Base-by-base conservation (phyloP, 768 basidiomycete species). In the Pulveroboletus frians region DNA sequence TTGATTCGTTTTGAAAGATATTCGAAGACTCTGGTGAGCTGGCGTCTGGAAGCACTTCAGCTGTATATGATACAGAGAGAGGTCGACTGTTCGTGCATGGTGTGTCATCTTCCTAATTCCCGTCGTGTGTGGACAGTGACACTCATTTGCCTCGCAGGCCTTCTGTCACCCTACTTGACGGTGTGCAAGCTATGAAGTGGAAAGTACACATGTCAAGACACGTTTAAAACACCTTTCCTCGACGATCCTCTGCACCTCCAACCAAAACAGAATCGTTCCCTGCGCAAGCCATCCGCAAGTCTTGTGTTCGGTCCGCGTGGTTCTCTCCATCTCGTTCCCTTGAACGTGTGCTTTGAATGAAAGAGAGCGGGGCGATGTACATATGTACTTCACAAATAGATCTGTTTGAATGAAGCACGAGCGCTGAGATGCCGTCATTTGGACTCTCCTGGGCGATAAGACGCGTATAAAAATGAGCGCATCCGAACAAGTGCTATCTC, bases 11-110 rank as follows among this genome's bases (percentile, higher is more conserved):
- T 30, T 38, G 5, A 13, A 53, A 86, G 83, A 71, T 78, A 9
- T 86, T 88, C 50, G 81, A 86, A 62, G 84, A 88, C 62, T 71
- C 81, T 50, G 85, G 87, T 9, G 67, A 60, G 3, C 43, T 83
- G 21, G 76, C 78, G 10, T 77, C 78, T 14, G 80, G 76, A 7
- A 68, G 73, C 31, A 89, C 86, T 2, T 69, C 76, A 2, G 83
- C 68, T 3, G 80, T 71, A 14, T 76, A 82, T 55, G 83, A 85
- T 57, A 63, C 75, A 3, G 56, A 74, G 54, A 70, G 79, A 41
- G 64, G 68, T 17, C 70, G 58, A 31, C 58, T 88, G 17, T 88
- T 78, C 63, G 59, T 86, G 52, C 77, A 79, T 57, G 84, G 85
- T 83, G 61, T 49, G 74, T 56, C 14, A 39, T 41, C 27, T 9